Percentiles rank a stretch among this genome's conserved stretches.
phyloP scores from a whole-genome alignment of 73 alveolate genomes.

The Paramecium tetraurelia region DNA sequence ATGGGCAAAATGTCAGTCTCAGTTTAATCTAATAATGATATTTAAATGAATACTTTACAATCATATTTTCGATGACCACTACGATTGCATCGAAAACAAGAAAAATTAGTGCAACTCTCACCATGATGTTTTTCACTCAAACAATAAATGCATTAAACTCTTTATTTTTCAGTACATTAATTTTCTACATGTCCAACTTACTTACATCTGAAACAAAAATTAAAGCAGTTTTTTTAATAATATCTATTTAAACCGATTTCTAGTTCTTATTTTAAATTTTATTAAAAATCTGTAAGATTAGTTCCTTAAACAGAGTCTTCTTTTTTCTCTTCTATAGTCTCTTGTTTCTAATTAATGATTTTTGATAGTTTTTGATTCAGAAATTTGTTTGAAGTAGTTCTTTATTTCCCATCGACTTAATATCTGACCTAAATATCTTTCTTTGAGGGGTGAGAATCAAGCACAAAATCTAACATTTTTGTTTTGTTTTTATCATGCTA shows the following conservation, averaged over 20 bases:
- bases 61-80: slow-evolving; percentile 1
- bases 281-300: not conserved
- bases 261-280: not conserved
- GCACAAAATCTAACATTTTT: not conserved
- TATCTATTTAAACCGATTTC: not conserved
- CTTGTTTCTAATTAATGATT: not conserved
- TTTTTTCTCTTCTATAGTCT: not conserved
- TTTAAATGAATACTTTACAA: not conserved
- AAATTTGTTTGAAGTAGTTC: not conserved
- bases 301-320: not conserved
- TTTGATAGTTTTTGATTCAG: not conserved
- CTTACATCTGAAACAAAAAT: not conserved
- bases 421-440: not conserved
- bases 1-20: not conserved
- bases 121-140: not conserved
- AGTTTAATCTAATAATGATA: not conserved
- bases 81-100: not conserved
- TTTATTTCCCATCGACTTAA: not conserved
- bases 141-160: not conserved
- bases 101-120: not conserved
- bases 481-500: not conserved
- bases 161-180: not conserved
- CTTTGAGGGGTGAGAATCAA: not conserved
- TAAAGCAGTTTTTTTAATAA: not conserved
- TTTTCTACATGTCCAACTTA: not conserved